A percentile compares a stretch with the other conserved stretches of the same genome.
phyloP scores from a whole-genome alignment of 2,329 filamentous ascomycete species.

The Penicillium fuscoglaucum region DNA sequence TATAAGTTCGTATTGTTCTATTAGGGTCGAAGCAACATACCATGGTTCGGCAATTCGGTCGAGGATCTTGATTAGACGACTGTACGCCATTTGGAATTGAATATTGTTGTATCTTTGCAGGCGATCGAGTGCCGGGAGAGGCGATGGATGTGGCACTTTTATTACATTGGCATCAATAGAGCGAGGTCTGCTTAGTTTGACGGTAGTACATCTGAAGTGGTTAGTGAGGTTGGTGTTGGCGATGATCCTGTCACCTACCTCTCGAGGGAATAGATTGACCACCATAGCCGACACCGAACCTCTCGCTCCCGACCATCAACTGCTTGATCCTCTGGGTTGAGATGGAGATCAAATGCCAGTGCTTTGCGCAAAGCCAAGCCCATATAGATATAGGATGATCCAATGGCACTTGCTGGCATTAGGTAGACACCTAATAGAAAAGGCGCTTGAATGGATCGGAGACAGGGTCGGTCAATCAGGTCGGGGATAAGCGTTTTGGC shows the following conservation, averaged over 20 bases:
- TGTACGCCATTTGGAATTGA: slow-evolving; percentile 35
- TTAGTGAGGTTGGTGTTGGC: slow-evolving; percentile 28
- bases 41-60: slow-evolving; percentile 31
- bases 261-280: slow-evolving; percentile 49
- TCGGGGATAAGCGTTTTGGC: slow-evolving; percentile 35
- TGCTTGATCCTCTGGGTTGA: slow-evolving; percentile 24
- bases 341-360: slow-evolving; percentile 52
- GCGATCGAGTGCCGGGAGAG: slow-evolving; percentile 11
- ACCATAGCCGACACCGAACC: slow-evolving; percentile 52
- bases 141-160: slow-evolving; percentile 13
- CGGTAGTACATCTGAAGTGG: slow-evolving; percentile 24
- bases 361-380: slow-evolving; percentile 56
- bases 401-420: slow-evolving; percentile 37
- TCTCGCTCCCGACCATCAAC: slow-evolving; percentile 48
- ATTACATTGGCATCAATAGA: slow-evolving; percentile 16
- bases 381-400: slow-evolving; percentile 38
- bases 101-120: slow-evolving; percentile 36
- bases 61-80: slow-evolving; percentile 31
- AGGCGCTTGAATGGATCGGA: slow-evolving; percentile 36
- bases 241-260: slow-evolving; percentile 13
- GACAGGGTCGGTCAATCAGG: slow-evolving; percentile 35
- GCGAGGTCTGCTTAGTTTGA: slow-evolving; percentile 20
- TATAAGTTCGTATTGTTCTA: neutral
- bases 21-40: neutral
- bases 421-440: slow-evolving; percentile 40